phyloP scores from a whole-genome alignment of 2,329 filamentous ascomycete species.

The Verticillium nubilum region DNA sequence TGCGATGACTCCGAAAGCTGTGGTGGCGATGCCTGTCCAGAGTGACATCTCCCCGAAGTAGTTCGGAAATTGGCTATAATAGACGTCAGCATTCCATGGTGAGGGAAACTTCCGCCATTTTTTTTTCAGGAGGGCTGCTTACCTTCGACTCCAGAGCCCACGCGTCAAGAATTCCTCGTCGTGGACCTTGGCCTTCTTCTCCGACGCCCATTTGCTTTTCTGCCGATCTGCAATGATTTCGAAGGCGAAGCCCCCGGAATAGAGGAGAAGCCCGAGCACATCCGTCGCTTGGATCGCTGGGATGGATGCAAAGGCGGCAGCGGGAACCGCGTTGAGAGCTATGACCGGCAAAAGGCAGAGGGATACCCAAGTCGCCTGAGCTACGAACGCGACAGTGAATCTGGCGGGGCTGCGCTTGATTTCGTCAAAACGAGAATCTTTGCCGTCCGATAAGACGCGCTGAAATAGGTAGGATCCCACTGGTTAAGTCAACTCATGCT shows the following conservation, averaged over 20 bases:
- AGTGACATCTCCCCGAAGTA: constrained; percentile 69
- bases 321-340: constrained; percentile 56
- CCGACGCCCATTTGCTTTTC: constrained; percentile 55
- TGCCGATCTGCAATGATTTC: constrained; percentile 60
- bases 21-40: constrained; percentile 62
- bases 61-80: constrained; percentile 54
- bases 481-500: constrained; percentile 18
- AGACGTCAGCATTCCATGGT: background rate
- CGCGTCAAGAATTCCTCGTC: constrained; percentile 60
- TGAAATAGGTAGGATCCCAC: constrained; percentile 61
- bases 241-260: constrained; percentile 51
- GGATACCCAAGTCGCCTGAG: constrained; percentile 63
- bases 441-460: constrained; percentile 52
- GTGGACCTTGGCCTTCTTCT: constrained; percentile 60
- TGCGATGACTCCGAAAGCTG: constrained; percentile 50
- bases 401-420: constrained; percentile 28
- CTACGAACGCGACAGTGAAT: constrained; percentile 34
- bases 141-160: constrained; percentile 56
- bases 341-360: constrained; percentile 62
- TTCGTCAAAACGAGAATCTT: constrained; percentile 45
- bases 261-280: constrained; percentile 51
- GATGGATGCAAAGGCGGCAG: constrained; percentile 43
- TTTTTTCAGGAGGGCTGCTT: constrained; percentile 8
- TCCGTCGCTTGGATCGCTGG: constrained; percentile 45
- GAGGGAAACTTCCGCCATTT: background rate